Evolutionary conservation across 2,329 filamentous ascomycete species (phyloP).

Genomic region (Fusarium acutatum): DNA sequence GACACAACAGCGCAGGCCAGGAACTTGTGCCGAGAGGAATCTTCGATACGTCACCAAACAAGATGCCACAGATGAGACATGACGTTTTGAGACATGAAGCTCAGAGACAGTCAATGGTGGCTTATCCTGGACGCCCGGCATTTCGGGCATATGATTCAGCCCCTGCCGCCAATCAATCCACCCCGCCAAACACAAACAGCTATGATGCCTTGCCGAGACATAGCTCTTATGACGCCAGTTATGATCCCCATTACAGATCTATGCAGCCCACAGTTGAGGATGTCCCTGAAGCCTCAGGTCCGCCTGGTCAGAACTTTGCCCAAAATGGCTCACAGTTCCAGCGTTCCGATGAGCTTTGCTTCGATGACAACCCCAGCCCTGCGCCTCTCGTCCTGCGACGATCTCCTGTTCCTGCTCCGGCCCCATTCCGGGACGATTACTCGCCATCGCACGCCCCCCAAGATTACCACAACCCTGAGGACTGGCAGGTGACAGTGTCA

Average conservation of each 20-base stretch:
- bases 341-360: conserved; percentile 50
- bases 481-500: conserved; percentile 43
- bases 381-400: conserved; percentile 56
- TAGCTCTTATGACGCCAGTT: conserved; percentile 59
- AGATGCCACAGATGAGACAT: conserved; percentile 62
- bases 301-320: conserved; percentile 39
- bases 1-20: conserved; percentile 56
- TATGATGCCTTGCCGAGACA: conserved; percentile 55
- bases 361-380: conserved; percentile 52
- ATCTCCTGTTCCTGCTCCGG: conserved; percentile 40
- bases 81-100: conserved; percentile 67
- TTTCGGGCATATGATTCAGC: conserved; percentile 63
- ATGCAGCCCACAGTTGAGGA: conserved; percentile 73
- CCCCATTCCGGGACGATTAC: conserved; percentile 35
- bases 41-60: conserved; percentile 53
- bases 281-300: conserved; percentile 61
- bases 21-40: conserved; percentile 53
- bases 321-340: conserved; percentile 37
- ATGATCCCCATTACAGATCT: conserved; percentile 57
- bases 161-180: conserved; percentile 46
- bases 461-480: conserved; percentile 34
- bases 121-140: conserved; percentile 63
- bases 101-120: conserved; percentile 59
- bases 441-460: conserved; percentile 34
- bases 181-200: conserved; percentile 39